Percentiles rank a stretch among this genome's conserved stretches.
phyloP scores from a whole-genome alignment of 345 rosid species.

The Linum tenue region DNA sequence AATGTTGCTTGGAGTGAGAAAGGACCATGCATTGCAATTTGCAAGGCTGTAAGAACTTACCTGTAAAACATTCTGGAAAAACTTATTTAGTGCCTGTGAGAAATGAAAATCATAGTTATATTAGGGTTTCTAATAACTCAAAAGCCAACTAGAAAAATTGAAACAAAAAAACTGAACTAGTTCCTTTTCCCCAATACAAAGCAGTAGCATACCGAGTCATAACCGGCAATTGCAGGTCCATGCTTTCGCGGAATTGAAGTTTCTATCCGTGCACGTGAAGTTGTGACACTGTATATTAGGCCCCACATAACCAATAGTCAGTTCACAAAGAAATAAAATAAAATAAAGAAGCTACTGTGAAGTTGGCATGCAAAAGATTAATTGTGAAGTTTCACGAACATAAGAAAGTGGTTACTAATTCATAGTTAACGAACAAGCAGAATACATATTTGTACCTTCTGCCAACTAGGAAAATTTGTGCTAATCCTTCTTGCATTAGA shows the following conservation, averaged over 20 bases:
- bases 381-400: too few relatives aligned
- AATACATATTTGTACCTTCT: constrained; percentile 43
- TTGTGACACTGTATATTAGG: constrained; percentile 65
- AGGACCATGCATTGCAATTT: constrained; percentile 1
- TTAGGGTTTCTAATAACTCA: neutral
- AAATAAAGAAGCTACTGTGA: neutral
- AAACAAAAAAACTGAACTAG: neutral
- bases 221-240: constrained; percentile 98
- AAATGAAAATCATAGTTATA: neutral
- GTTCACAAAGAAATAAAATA: constrained; percentile 8
- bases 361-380: too few relatives aligned
- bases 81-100: constrained; percentile 74
- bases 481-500: constrained; percentile 97
- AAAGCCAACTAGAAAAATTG: neutral
- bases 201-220: constrained; percentile 45
- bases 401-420: neutral
- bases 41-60: constrained; percentile 23
- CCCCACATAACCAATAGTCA: constrained; percentile 27
- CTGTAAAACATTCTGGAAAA: constrained; percentile 84
- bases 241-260: constrained; percentile 95
- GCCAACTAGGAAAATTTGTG: constrained; percentile 73
- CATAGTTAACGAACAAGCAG: neutral
- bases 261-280: constrained; percentile 73
- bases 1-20: neutral
- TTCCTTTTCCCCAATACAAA: constrained; percentile 35